phyloP scores from a whole-genome alignment of 2,329 filamentous ascomycete species.

The Aspergillus sergii region DNA sequence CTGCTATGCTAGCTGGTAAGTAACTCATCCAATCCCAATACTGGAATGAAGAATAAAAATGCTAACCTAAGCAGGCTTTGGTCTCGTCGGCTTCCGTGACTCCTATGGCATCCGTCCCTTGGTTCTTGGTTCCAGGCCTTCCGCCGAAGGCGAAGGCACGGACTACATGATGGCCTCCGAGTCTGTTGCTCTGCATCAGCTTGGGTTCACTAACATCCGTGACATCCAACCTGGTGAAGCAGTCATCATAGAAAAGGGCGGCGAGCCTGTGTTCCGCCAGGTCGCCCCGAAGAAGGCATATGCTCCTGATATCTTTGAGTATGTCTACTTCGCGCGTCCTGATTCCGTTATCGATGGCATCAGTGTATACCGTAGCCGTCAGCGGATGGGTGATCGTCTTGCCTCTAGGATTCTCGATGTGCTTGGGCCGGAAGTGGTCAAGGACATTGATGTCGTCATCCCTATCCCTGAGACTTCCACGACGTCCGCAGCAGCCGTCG shows the following conservation, averaged over 20 bases:
- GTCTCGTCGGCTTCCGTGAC: conserved; percentile 78
- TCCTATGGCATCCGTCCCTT: conserved; percentile 81
- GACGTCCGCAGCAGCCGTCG: conserved; percentile 75
- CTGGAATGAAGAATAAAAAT: background rate
- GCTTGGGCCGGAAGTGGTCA: conserved; percentile 69
- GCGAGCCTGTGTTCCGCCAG: conserved; percentile 72
- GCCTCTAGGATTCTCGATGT: conserved; percentile 70
- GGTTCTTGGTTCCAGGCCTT: conserved; percentile 73
- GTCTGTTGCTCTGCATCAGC: conserved; percentile 78
- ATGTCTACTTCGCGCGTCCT: conserved; percentile 82
- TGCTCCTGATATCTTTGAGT: conserved; percentile 84
- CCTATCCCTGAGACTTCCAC: conserved; percentile 84
- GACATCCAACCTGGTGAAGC: conserved; percentile 84
- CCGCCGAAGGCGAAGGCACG: conserved; percentile 63
- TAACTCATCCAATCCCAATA: conserved; percentile 11
- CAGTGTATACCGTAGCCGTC: conserved; percentile 78
- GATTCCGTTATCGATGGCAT: conserved; percentile 86
- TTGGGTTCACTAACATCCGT: conserved; percentile 74
- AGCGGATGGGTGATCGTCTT: conserved; percentile 83
- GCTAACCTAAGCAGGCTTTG: conserved; percentile 59
- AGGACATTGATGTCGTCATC: conserved; percentile 78
- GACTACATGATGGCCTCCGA: conserved; percentile 95
- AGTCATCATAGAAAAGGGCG: conserved; percentile 80
- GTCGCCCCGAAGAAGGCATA: conserved; percentile 70
- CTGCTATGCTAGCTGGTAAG: conserved; percentile 74